These are phyloP conservation scores for Exophiala phaeomuriformis DNA, from an alignment of 2,329 filamentous ascomycete species.

Conservation along the genomic window DNA sequence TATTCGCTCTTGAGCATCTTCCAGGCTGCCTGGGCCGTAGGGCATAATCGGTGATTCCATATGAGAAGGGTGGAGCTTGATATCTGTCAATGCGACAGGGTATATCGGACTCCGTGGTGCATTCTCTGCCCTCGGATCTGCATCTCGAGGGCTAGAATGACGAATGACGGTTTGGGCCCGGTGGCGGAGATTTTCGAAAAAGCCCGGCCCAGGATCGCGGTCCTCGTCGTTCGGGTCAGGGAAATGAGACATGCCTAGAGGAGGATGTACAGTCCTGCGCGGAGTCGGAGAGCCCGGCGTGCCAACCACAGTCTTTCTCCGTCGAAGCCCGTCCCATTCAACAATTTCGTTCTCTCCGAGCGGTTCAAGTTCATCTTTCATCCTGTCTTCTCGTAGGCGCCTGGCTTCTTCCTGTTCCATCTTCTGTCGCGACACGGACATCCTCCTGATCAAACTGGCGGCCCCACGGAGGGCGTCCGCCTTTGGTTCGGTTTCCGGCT, in stretches of 20 bases:
- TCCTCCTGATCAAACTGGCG: constrained; percentile 74
- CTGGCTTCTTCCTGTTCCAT: constrained; percentile 74
- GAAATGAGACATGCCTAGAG: constrained; percentile 80
- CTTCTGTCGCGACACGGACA: constrained; percentile 67
- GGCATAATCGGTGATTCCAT: constrained; percentile 35
- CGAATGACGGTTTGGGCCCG: constrained; percentile 34
- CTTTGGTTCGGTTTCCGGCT: constrained; percentile 92
- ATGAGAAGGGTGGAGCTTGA: constrained; percentile 47
- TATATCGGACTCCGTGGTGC: constrained; percentile 51
- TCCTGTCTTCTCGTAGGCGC: constrained; percentile 70
- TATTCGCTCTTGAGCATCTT: constrained; percentile 38
- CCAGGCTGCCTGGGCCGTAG: constrained; percentile 27
- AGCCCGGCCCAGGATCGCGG: constrained; percentile 27
- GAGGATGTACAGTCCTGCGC: constrained; percentile 55
- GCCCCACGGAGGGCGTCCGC: constrained; percentile 91
- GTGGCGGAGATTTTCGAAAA: constrained; percentile 35
- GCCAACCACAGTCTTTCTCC: constrained; percentile 56
- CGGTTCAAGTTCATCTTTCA: constrained; percentile 61
- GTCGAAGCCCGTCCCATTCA: constrained; percentile 86
- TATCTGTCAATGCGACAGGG: constrained; percentile 57
- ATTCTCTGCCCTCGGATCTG: constrained; percentile 30
- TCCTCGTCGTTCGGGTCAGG: constrained; percentile 44
- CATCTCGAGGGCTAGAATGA: constrained; percentile 29
- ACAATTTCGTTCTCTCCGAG: constrained; percentile 72
- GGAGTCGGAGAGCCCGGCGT: constrained; percentile 39